Base-by-base conservation (phyloP, 2,329 filamentous ascomycete genomes). In the Colletotrichum nymphaeae region DNA sequence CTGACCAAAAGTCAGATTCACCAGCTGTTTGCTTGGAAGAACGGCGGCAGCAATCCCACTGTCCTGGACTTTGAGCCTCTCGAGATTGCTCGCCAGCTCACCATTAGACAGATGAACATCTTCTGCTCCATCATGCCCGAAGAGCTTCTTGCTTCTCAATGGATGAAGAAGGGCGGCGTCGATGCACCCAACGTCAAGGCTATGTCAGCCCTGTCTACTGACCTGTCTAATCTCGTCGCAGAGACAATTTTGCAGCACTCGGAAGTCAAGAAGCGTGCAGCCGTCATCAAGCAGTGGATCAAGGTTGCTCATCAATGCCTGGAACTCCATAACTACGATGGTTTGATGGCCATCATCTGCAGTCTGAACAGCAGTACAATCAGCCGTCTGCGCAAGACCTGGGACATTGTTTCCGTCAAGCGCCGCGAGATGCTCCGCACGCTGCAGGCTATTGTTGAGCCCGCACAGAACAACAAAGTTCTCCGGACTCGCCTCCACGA, bases 221-320 rank as follows among this genome's bases (percentile, higher is more conserved):
- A 98, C 76, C 86, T 99, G 22, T 95, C 96, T 5, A 97, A 98
- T 79, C 86, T 98, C 52, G 97, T 99, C 12, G 94, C 95, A 0
- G 96, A 98, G 80, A 97, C 94, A 0, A 97, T 99, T 77, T 89
- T 99, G 16, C 91, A 94, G 69, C 89, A 95, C 70, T 89, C 94
- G n/a, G 97, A 98, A 80, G 92, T 93, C 30, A 98, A 98, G 89
- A 97, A 96, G 86, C 91, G 97, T 30, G 96, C 97, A 1, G 86
- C 90, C 1, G 91, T 95, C 65, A 97, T 99, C 85, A 98, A 99
- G 86, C 95, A 98, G 78, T 99, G 97, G 97, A 94, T 98, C 81
- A 99, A 98, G 87, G 92, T 98, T 77, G 95, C 94, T 1, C 89
- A 93, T 77, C 94, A 94, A 78, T 97, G 95, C 76, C 86, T 97